Conservation (phyloP, 768 basidiomycete genomes). For the Termitomyces sp. region DNA sequence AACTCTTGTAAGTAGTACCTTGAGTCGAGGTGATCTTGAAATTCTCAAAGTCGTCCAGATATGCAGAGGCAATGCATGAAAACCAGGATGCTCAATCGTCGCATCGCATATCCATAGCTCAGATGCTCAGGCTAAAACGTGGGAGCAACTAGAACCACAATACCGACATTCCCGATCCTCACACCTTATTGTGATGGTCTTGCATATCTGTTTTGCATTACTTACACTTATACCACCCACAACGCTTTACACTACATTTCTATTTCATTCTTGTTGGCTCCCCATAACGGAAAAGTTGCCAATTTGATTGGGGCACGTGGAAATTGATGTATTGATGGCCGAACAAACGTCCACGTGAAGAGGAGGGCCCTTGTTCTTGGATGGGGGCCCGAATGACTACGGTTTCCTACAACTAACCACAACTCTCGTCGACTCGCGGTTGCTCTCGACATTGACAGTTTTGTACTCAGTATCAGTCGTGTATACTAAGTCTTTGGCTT, state of each 20-base stretch:
- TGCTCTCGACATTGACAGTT: slow-evolving; percentile 4
- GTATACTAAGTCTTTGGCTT: background rate
- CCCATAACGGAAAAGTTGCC: background rate
- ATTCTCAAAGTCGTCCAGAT: slow-evolving; percentile 23
- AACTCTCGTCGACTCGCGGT: background rate
- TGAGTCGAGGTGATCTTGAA: slow-evolving; percentile 1
- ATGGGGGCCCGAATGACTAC: slow-evolving; percentile 11
- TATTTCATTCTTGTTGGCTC: slow-evolving; percentile 1
- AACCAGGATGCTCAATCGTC: slow-evolving; percentile 68
- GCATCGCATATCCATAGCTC: slow-evolving; percentile 50
- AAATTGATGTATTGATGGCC: slow-evolving; percentile 19
- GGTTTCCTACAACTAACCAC: slow-evolving; percentile 6
- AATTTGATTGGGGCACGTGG: slow-evolving; percentile 12
- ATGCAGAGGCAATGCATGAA: slow-evolving; percentile 75
- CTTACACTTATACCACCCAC: background rate
- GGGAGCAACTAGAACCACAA: slow-evolving; percentile 24
- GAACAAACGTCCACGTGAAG: slow-evolving; percentile 10
- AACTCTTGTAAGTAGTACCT: slow-evolving; percentile 61
- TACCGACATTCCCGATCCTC: background rate
- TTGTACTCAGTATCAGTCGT: slow-evolving; percentile 1
- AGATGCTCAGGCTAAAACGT: slow-evolving; percentile 36
- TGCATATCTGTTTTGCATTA: slow-evolving; percentile 5
- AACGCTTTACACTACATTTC: slow-evolving; percentile 1
- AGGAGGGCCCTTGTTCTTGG: slow-evolving; percentile 14
- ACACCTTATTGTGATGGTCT: background rate